Evolutionary conservation across 345 rosid genomes (phyloP).

Genomic region (Citrus inodora): DNA sequence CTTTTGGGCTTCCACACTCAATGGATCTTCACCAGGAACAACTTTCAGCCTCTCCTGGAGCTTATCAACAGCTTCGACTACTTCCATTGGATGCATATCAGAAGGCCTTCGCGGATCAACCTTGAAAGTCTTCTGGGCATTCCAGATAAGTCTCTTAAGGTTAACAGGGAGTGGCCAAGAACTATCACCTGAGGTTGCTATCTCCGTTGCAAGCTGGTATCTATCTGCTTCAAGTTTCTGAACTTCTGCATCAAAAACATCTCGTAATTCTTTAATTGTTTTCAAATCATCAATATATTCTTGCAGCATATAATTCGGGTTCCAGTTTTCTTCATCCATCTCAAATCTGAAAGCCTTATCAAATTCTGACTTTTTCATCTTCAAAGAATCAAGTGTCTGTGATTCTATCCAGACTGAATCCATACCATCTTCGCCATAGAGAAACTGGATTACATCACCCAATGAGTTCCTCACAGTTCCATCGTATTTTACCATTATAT

Average conservation of each 20-base stretch:
- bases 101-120: constrained; percentile 73
- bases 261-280: constrained; percentile 79
- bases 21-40: constrained; percentile 85
- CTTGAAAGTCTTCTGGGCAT: constrained; percentile 95
- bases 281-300: constrained; percentile 91
- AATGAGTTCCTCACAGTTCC: constrained; percentile 95
- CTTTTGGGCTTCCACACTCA: constrained; percentile 98
- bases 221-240: constrained; percentile 87
- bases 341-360: constrained; percentile 80
- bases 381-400: constrained; percentile 88
- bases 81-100: constrained; percentile 93
- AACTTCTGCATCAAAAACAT: constrained; percentile 94
- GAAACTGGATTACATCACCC: constrained; percentile 98
- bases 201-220: constrained; percentile 84
- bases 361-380: constrained; percentile 80
- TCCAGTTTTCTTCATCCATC: constrained; percentile 81
- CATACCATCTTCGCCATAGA: constrained; percentile 99
- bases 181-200: constrained; percentile 89
- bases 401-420: constrained; percentile 97
- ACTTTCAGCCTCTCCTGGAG: constrained; percentile 93
- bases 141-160: constrained; percentile 92
- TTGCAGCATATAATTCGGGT: constrained; percentile 71
- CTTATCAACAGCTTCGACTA: constrained; percentile 93
- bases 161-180: constrained; percentile 95
- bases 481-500: constrained; percentile 98